Conservation (phyloP, 1,284 basidiomycete genomes). For the Rhodotorula sp. region DNA sequence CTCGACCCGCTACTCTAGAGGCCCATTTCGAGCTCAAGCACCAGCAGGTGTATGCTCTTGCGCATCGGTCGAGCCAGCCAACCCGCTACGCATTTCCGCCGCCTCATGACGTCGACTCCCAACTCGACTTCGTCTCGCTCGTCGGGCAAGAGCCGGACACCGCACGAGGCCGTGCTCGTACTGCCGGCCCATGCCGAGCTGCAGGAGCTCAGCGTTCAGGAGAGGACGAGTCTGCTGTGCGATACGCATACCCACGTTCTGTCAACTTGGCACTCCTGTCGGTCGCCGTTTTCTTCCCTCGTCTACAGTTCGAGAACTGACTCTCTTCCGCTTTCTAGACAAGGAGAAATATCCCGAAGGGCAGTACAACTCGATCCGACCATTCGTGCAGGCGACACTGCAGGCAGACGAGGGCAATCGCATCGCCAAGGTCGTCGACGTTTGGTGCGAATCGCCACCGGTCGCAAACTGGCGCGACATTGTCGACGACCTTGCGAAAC, state of each 20-base stretch:
- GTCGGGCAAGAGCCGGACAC: background rate
- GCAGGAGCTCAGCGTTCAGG: background rate
- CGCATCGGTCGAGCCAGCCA: background rate
- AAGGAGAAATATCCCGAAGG: constrained; percentile 58
- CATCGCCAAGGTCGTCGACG: constrained; percentile 62
- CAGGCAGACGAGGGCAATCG: background rate
- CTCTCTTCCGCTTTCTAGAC: constrained; percentile 6
- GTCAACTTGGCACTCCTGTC: constrained; percentile 65
- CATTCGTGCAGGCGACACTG: constrained; percentile 65
- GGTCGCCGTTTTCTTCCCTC: constrained; percentile 26
- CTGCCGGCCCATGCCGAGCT: constrained; percentile 20
- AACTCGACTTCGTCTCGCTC: background rate
- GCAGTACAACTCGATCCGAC: constrained; percentile 58
- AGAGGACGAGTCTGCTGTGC: constrained; percentile 53
- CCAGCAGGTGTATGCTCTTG: background rate
- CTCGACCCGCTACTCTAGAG: background rate
- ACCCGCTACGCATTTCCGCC: background rate
- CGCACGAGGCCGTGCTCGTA: constrained; percentile 19
- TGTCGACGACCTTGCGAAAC: constrained; percentile 24
- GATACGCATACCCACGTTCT: constrained; percentile 77
- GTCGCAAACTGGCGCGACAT: constrained; percentile 55
- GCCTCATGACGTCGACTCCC: background rate
- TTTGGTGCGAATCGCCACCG: constrained; percentile 76
- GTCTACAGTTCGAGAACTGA: background rate
- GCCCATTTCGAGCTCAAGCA: no score